A percentile compares a stretch with the other conserved stretches of the same genome.
phyloP scores from a whole-genome alignment of 306 rosid species.

The Canavalia ensiformis region DNA sequence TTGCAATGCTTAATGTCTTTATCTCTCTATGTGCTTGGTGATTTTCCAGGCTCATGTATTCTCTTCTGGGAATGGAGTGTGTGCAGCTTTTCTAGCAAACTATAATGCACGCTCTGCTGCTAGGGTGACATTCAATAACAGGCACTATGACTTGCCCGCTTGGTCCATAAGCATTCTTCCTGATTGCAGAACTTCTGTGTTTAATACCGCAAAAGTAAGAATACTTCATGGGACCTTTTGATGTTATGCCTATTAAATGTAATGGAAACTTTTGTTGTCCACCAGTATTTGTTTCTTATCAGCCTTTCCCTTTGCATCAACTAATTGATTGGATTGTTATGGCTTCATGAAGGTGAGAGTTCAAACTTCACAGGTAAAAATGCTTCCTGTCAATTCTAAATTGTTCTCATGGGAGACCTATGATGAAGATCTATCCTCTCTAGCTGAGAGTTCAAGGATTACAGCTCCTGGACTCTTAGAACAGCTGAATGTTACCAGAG shows the following conservation, averaged over 20 bases:
- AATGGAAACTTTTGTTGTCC: conserved; percentile 26
- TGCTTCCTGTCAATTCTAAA: conserved; percentile 63
- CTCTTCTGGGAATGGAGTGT: conserved; percentile 64
- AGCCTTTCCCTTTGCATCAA: conserved; percentile 27
- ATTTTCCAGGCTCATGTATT: conserved; percentile 84
- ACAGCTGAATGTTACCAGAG: conserved; percentile 88
- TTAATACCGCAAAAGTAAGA: conserved; percentile 90
- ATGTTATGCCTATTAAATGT: conserved; percentile 5
- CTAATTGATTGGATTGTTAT: conserved; percentile 42
- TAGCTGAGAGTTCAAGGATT: conserved; percentile 65
- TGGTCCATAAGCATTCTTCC: conserved; percentile 99
- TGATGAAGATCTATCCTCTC: conserved; percentile 82
- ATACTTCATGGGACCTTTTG: conserved; percentile 4
- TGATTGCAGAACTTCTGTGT: conserved; percentile 75
- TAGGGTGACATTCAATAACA: conserved; percentile 71
- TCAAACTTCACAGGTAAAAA: conserved; percentile 66
- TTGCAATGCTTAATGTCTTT: conserved; percentile 8
- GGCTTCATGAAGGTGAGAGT: conserved; percentile 73
- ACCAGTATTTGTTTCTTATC: conserved; percentile 29
- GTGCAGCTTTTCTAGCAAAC: conserved; percentile 96
- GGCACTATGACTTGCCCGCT: conserved; percentile 81
- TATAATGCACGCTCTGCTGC: conserved; percentile 65
- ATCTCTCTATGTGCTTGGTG: conserved; percentile 33
- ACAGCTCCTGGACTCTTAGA: conserved; percentile 79
- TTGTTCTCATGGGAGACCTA: conserved; percentile 83